Conservation (phyloP, 441 rosid genomes). For the Erodium chrysanthum region DNA sequence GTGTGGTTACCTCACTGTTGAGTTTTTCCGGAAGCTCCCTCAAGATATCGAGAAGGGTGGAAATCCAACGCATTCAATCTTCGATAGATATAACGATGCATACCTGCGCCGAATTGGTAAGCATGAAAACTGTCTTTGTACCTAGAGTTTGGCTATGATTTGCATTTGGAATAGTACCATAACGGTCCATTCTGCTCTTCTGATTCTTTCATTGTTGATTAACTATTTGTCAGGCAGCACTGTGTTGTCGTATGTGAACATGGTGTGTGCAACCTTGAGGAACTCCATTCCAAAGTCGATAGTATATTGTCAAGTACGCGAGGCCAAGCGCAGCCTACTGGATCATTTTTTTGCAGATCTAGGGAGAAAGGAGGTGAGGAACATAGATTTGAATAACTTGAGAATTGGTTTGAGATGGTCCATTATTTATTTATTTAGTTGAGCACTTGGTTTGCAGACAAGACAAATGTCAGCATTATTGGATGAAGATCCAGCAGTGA, state of each 20-base stretch:
- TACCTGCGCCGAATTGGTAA: conserved; percentile 84
- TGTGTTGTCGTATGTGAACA: conserved; percentile 63
- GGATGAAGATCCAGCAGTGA: conserved; percentile 90
- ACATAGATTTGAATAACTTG: not conserved
- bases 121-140: not conserved
- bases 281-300: conserved; percentile 89
- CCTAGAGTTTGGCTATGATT: conserved; percentile 57
- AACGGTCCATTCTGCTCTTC: not conserved
- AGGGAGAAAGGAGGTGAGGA: conserved; percentile 81
- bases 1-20: conserved; percentile 90
- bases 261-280: conserved; percentile 69
- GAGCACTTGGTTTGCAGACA: conserved; percentile 32
- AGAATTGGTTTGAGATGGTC: not conserved
- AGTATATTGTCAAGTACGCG: conserved; percentile 88
- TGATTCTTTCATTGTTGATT: not conserved
- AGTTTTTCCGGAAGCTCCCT: conserved; percentile 87
- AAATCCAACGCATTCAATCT: conserved; percentile 43
- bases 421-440: conserved; percentile 7
- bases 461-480: conserved; percentile 77
- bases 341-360: conserved; percentile 74
- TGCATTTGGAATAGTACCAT: not conserved
- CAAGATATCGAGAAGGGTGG: conserved; percentile 56
- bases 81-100: conserved; percentile 5
- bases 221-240: conserved; percentile 37
- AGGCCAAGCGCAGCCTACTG: conserved; percentile 81